phyloP scores from a whole-genome alignment of 2,329 filamentous ascomycete genomes.

The Fonsecaea multimorphosa region DNA sequence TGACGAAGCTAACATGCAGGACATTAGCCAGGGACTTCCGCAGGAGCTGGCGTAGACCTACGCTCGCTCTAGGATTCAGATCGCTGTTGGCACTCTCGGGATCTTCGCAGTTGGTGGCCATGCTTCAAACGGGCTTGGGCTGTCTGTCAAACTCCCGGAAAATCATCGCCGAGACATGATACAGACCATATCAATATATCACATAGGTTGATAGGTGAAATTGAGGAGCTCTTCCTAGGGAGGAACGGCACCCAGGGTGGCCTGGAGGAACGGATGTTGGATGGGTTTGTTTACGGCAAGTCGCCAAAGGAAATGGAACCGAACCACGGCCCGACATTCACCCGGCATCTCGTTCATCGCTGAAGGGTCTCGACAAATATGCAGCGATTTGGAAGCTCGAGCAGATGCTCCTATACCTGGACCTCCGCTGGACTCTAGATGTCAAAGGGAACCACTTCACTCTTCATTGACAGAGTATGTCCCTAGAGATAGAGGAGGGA shows the following conservation, averaged over 20 bases:
- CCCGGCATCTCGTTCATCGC: background rate
- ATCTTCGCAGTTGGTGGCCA: background rate
- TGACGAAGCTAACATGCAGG: constrained; percentile 68
- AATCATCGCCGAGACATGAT: background rate
- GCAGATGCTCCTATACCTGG: no score
- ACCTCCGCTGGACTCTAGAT: no score
- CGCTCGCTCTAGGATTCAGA: constrained; percentile 33
- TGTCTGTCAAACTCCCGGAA: background rate
- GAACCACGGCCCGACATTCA: background rate
- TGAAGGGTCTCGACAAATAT: no score
- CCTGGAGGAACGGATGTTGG: background rate
- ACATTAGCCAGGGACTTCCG: background rate
- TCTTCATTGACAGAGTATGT: no score
- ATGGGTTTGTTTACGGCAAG: background rate
- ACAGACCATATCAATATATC: background rate
- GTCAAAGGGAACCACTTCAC: no score
- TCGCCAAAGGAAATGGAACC: background rate
- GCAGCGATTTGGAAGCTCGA: no score
- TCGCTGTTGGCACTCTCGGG: background rate
- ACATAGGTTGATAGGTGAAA: background rate
- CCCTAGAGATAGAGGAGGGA: background rate
- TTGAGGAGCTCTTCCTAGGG: background rate
- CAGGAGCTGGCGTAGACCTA: background rate
- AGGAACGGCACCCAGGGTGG: background rate
- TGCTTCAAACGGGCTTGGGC: background rate